Percentiles rank a stretch among this genome's conserved stretches.
Evolutionary conservation across 805 yeast genomes (phyloP).

Genomic region (Saccharomyces mikatae): DNA sequence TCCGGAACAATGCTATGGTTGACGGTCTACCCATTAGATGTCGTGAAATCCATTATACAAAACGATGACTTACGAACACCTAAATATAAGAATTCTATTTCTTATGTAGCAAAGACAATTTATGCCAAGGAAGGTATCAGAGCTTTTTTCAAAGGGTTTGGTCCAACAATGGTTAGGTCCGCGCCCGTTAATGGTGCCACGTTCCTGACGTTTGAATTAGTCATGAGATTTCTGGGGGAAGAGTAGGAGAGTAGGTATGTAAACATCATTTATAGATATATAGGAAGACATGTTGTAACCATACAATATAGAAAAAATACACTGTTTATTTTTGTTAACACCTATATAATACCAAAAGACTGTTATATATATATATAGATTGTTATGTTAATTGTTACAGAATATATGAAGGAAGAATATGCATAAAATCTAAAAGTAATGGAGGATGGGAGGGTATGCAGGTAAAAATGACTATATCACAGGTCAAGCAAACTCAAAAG

Average conservation of each 20-base stretch:
- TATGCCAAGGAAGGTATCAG: conserved; percentile 51
- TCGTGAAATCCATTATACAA: conserved; percentile 83
- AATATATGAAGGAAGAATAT: not conserved
- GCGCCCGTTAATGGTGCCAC: conserved; percentile 98
- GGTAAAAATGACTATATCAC: not conserved
- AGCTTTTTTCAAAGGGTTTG: conserved; percentile 85
- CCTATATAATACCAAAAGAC: not conserved
- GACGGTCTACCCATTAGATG: conserved; percentile 79
- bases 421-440: not conserved
- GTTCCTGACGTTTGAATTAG: conserved; percentile 83
- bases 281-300: not conserved
- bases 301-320: not conserved
- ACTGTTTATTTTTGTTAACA: not conserved
- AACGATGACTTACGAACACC: conserved; percentile 58
- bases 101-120: conserved; percentile 52
- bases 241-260: not conserved
- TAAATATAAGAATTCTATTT: conserved; percentile 46
- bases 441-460: not conserved
- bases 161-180: conserved; percentile 89
- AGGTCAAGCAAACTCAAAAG: conserved; percentile 19
- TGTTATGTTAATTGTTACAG: not conserved
- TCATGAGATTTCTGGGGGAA: conserved; percentile 60
- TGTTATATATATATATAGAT: not conserved
- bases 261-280: not conserved
- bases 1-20: conserved; percentile 90